phyloP scores from a whole-genome alignment of 2,329 filamentous ascomycete species.

The Claviceps lovelessii region DNA sequence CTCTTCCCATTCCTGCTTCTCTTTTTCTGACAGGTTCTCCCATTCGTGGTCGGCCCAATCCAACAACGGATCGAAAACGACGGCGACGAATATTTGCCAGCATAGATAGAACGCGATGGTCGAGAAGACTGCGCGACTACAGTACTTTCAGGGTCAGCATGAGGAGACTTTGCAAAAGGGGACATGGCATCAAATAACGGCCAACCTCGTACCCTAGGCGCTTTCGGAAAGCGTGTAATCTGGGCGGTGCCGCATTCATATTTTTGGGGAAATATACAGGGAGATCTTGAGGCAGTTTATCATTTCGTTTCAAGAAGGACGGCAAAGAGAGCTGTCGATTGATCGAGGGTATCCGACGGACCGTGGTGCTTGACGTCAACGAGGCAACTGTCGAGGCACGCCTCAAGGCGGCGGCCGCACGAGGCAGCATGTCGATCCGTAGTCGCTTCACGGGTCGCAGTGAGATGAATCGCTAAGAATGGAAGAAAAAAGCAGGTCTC shows the following conservation, averaged over 20 bases:
- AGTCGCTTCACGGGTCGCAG: background rate
- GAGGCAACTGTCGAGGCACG: slow-evolving; percentile 9
- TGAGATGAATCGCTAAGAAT: background rate
- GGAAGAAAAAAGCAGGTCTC: background rate
- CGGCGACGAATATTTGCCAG: slow-evolving; percentile 28
- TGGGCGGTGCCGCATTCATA: background rate
- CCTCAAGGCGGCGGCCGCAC: slow-evolving; percentile 11
- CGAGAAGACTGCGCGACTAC: slow-evolving; percentile 18
- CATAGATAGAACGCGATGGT: slow-evolving; percentile 21
- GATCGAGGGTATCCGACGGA: background rate
- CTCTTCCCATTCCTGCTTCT: slow-evolving; percentile 26
- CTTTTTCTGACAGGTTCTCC: slow-evolving; percentile 27
- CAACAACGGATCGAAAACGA: slow-evolving; percentile 33
- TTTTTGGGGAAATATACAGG: slow-evolving; percentile 21
- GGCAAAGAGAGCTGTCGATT: slow-evolving; percentile 18
- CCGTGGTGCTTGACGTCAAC: slow-evolving; percentile 10
- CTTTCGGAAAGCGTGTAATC: slow-evolving; percentile 1
- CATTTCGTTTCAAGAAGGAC: slow-evolving; percentile 17
- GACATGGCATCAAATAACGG: background rate
- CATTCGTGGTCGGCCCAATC: slow-evolving; percentile 28
- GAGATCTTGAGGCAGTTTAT: slow-evolving; percentile 8
- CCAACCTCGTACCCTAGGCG: slow-evolving; percentile 2
- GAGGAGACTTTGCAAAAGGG: background rate
- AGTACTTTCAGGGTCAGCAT: background rate
- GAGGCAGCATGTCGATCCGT: slow-evolving; percentile 11